Evolutionary conservation across 2,329 filamentous ascomycete genomes (phyloP).

Genomic region (Cercospora sp.): DNA sequence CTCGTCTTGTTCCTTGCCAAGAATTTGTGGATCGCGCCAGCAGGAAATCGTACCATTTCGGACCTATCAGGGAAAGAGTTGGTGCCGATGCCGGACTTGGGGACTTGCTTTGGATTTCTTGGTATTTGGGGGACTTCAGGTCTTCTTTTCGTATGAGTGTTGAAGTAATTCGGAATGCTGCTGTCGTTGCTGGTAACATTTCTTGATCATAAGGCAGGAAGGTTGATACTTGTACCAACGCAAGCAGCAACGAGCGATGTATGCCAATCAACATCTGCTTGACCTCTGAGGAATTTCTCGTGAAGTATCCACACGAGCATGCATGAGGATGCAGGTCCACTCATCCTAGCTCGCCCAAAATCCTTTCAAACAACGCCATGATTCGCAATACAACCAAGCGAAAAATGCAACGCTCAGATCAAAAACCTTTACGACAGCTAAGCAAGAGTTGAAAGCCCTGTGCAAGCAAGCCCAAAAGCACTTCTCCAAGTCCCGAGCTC

Average conservation of each 20-base stretch:
- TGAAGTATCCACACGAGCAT: neutral
- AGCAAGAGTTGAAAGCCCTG: neutral
- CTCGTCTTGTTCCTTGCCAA: neutral
- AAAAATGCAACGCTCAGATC: neutral
- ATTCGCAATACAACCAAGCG: neutral
- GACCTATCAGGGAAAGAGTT: neutral
- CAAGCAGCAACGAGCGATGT: neutral
- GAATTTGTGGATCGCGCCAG: neutral
- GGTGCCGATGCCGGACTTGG: neutral
- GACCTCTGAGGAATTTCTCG: neutral
- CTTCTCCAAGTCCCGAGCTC: neutral
- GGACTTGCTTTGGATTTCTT: neutral
- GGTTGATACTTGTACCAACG: neutral
- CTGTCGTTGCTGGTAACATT: neutral
- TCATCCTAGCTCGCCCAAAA: neutral
- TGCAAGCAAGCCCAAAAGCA: neutral
- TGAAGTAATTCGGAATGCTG: neutral
- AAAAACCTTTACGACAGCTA: neutral
- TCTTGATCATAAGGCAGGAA: neutral
- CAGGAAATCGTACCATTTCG: constrained; percentile 1
- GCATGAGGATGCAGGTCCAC: neutral
- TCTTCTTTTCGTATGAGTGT: neutral
- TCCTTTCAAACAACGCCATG: neutral
- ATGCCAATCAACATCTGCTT: neutral
- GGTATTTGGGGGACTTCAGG: neutral